These are phyloP conservation scores for Chlorella sp. DNA, from an alignment of 139 green algal species.

Conservation along the genomic window DNA sequence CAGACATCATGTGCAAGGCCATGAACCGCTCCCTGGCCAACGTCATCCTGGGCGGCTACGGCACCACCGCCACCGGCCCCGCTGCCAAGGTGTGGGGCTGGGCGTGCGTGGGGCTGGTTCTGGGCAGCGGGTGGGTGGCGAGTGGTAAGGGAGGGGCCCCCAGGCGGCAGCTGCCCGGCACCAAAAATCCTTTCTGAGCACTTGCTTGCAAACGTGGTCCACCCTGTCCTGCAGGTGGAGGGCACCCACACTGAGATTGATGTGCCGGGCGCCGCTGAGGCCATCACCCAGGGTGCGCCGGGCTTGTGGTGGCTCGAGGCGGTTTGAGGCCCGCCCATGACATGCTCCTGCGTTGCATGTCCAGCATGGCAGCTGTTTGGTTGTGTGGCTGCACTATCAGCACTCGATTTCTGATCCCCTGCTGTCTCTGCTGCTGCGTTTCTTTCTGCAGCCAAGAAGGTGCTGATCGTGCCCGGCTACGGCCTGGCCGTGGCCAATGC, in stretches of 20 bases:
- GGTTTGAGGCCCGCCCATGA: no score
- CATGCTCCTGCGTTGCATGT: no score
- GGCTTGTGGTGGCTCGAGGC: no score
- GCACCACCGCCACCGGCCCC: constrained; percentile 30
- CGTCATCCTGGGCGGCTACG: constrained; percentile 88
- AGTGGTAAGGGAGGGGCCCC: no score
- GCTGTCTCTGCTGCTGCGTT: no score
- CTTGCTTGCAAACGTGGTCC: no score
- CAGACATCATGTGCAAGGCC: constrained; percentile 39
- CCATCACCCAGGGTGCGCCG: constrained; percentile 11
- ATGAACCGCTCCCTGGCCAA: constrained; percentile 92
- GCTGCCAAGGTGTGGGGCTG: background rate
- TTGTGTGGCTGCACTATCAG: no score
- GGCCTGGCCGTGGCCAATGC: constrained; percentile 87
- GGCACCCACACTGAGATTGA: constrained; percentile 30
- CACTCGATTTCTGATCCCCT: no score
- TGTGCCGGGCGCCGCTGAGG: constrained; percentile 9
- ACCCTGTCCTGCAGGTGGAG: background rate
- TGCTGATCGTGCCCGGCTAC: constrained; percentile 92
- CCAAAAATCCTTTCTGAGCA: no score
- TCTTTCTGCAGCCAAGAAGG: constrained; percentile 44
- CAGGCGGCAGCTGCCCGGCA: no score
- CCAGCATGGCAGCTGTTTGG: no score
- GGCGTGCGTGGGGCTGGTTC: background rate
- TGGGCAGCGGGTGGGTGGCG: background rate